phyloP scores from a whole-genome alignment of 768 basidiomycete species.

The Galerina marginata region DNA sequence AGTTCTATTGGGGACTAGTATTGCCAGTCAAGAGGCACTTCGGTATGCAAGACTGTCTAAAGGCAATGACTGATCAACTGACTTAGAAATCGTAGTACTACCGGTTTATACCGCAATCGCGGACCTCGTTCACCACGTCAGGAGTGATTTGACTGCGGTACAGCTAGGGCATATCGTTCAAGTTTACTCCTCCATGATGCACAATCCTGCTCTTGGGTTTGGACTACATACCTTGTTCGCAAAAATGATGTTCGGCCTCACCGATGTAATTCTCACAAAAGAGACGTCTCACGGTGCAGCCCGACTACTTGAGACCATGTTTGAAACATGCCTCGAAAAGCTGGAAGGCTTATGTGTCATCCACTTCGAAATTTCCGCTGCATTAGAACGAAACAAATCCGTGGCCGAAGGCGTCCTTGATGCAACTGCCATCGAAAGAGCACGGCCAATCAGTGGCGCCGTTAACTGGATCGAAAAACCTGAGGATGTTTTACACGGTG shows the following conservation, averaged over 20 bases:
- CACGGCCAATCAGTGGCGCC: conserved; percentile 80
- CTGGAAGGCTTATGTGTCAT: conserved; percentile 79
- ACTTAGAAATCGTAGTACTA: conserved; percentile 53
- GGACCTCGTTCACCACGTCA: conserved; percentile 92
- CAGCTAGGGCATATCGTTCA: conserved; percentile 83
- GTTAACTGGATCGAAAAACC: conserved; percentile 81
- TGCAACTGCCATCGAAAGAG: conserved; percentile 78
- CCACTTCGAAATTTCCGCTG: conserved; percentile 56
- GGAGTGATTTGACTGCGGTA: conserved; percentile 74
- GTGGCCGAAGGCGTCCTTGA: conserved; percentile 49
- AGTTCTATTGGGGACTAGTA: conserved; percentile 83
- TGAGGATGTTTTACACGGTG: conserved; percentile 83
- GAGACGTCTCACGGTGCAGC: conserved; percentile 72
- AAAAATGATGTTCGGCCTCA: conserved; percentile 90
- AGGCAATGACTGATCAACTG: background rate
- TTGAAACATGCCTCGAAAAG: conserved; percentile 85
- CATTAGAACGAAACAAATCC: conserved; percentile 49
- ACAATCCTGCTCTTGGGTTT: conserved; percentile 82
- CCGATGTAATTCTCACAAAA: conserved; percentile 82
- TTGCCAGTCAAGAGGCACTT: conserved; percentile 86
- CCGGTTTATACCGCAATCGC: conserved; percentile 89
- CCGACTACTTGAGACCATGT: conserved; percentile 72
- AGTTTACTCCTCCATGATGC: conserved; percentile 86
- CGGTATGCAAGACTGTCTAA: conserved; percentile 50
- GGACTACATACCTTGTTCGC: conserved; percentile 89